Conservation (phyloP, 306 rosid genomes). For the Biancaea sappan region DNA sequence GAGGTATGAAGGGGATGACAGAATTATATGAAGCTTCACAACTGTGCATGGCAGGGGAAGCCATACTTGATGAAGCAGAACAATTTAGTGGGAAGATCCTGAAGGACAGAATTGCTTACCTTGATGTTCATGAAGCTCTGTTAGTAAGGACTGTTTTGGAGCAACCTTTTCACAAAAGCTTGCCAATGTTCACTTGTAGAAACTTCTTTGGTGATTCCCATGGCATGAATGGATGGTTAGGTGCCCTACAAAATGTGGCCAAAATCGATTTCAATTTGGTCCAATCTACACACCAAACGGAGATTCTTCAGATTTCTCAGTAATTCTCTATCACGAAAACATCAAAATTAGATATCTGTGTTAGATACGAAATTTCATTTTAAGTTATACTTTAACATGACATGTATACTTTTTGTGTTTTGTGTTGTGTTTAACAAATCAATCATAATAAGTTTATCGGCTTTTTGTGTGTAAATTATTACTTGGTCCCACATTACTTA, state of each 20-base stretch:
- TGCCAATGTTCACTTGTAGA: slow-evolving; percentile 48
- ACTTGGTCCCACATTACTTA: too few species aligned
- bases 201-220: slow-evolving; percentile 30
- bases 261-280: slow-evolving; percentile 44
- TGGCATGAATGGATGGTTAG: slow-evolving; percentile 42
- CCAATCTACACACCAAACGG: slow-evolving; percentile 42
- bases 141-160: slow-evolving; percentile 42
- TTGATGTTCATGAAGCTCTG: slow-evolving; percentile 31
- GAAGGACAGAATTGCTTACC: slow-evolving; percentile 1
- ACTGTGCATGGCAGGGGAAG: slow-evolving; percentile 37
- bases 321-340: not conserved
- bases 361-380: too few species aligned
- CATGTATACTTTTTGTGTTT: too few species aligned
- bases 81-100: slow-evolving; percentile 31
- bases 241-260: slow-evolving; percentile 46
- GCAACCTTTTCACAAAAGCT: slow-evolving; percentile 61
- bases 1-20: slow-evolving; percentile 33
- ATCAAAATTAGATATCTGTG: too few species aligned
- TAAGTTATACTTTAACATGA: too few species aligned
- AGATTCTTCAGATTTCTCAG: slow-evolving; percentile 50
- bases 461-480: too few species aligned
- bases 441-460: too few species aligned
- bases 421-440: too few species aligned
- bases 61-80: slow-evolving; percentile 41
- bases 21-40: slow-evolving; percentile 49